These are phyloP conservation scores for Aspergillus sp. DNA, from an alignment of 2,329 filamentous ascomycete genomes.

Conservation along the genomic window DNA sequence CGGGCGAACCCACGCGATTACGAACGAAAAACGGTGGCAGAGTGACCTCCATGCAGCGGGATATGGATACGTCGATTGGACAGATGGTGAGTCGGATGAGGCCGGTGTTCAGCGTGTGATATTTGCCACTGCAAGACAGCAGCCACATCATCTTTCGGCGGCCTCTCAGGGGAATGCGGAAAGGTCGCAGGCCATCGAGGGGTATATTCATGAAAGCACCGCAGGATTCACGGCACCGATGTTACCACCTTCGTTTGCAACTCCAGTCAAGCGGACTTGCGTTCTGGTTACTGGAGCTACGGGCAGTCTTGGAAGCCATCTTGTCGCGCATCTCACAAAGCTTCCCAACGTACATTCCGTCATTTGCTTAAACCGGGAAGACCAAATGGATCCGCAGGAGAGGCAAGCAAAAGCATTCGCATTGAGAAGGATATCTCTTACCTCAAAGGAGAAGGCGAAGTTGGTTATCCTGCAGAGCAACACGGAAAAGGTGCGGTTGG, in stretches of 20 bases:
- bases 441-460: conserved; percentile 30
- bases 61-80: conserved; percentile 36
- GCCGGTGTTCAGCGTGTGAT: conserved; percentile 24
- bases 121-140: conserved; percentile 22
- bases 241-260: too few species aligned
- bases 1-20: conserved; percentile 34
- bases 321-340: conserved; percentile 37
- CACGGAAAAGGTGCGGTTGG: conserved; percentile 49
- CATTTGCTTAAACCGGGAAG: conserved; percentile 50
- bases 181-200: conserved; percentile 18
- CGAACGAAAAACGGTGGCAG: conserved; percentile 24
- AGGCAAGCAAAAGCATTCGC: conserved; percentile 39
- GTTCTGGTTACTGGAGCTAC: conserved; percentile 46
- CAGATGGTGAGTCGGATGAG: conserved; percentile 29
- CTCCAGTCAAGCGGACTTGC: not conserved
- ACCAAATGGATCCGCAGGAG: conserved; percentile 21
- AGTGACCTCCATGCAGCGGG: conserved; percentile 26
- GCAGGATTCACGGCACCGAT: conserved; percentile 19
- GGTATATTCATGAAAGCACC: conserved; percentile 25
- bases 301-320: conserved; percentile 41
- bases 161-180: not conserved
- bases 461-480: conserved; percentile 51
- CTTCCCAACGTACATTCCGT: conserved; percentile 32
- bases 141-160: not conserved
- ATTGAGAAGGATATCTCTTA: conserved; percentile 25